These are phyloP conservation scores for Trypanosoma avium DNA, from an alignment of 208 protist species.

Conservation along the genomic window DNA sequence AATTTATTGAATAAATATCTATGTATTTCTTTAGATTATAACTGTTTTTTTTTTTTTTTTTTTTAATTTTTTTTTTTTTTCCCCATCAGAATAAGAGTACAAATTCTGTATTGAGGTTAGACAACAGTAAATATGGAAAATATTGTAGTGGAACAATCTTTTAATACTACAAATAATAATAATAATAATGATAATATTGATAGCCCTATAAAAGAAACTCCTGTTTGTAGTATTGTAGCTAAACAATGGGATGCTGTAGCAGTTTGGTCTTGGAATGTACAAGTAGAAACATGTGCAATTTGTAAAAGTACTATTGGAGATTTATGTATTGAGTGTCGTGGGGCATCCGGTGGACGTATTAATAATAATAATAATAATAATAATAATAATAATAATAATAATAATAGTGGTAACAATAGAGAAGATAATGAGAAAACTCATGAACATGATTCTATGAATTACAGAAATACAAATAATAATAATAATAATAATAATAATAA, in stretches of 20 bases:
- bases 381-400: neutral
- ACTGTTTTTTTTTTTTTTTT: slow-evolving; percentile 2
- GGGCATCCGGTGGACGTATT: neutral
- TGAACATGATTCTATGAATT: neutral
- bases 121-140: too few species aligned
- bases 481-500: neutral
- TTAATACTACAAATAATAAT: neutral
- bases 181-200: neutral
- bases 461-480: neutral
- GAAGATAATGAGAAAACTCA: neutral
- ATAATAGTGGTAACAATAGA: neutral
- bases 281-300: slow-evolving; percentile 96
- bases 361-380: neutral
- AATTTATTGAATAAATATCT: neutral
- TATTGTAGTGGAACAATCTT: too few species aligned
- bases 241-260: slow-evolving; percentile 97
- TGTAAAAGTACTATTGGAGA: slow-evolving; percentile 97
- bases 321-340: slow-evolving; percentile 94
- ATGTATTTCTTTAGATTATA: neutral
- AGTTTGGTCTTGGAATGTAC: slow-evolving; percentile 95
- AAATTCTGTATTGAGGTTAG: too few species aligned
- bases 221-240: slow-evolving; percentile 42
- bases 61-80: slow-evolving; percentile 1
- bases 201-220: neutral
- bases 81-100: slow-evolving; percentile 4